These are phyloP conservation scores for Baeospora myosura DNA, from an alignment of 1,284 basidiomycete genomes.

Conservation along the genomic window DNA sequence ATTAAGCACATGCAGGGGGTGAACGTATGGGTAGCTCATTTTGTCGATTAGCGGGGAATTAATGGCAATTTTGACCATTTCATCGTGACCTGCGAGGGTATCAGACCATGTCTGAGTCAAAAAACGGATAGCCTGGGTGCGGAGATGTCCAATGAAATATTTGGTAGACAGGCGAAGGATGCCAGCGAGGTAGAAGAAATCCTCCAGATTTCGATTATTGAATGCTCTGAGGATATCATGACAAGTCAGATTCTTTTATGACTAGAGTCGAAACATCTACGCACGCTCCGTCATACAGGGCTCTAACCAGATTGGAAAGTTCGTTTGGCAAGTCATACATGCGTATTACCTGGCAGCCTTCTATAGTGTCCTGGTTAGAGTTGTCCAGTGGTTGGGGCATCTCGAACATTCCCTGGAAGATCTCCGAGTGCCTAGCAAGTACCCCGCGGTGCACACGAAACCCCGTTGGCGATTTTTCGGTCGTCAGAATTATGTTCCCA, in stretches of 20 bases:
- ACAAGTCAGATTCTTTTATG: background rate
- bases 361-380: slow-evolving; percentile 26
- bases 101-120: slow-evolving; percentile 46
- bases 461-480: slow-evolving; percentile 26
- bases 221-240: slow-evolving; percentile 23
- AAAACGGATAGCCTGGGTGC: slow-evolving; percentile 39
- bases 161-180: slow-evolving; percentile 52
- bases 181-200: slow-evolving; percentile 48
- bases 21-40: slow-evolving; percentile 49
- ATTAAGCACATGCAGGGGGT: slow-evolving; percentile 54
- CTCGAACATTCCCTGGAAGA: slow-evolving; percentile 53
- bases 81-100: slow-evolving; percentile 48
- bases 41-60: slow-evolving; percentile 33
- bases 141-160: slow-evolving; percentile 45
- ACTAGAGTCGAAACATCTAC: slow-evolving; percentile 24
- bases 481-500: slow-evolving; percentile 47
- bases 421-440: slow-evolving; percentile 50
- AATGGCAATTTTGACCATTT: slow-evolving; percentile 46
- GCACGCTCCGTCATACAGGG: slow-evolving; percentile 52
- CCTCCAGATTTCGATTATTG: slow-evolving; percentile 32
- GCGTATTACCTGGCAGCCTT: slow-evolving; percentile 42
- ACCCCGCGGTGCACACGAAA: slow-evolving; percentile 55
- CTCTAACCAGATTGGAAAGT: slow-evolving; percentile 44
- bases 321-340: slow-evolving; percentile 51
- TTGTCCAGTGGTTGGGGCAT: slow-evolving; percentile 32